phyloP scores from a whole-genome alignment of 176 grass and related monocot genomes.

The Rhynchospora tenuis region DNA sequence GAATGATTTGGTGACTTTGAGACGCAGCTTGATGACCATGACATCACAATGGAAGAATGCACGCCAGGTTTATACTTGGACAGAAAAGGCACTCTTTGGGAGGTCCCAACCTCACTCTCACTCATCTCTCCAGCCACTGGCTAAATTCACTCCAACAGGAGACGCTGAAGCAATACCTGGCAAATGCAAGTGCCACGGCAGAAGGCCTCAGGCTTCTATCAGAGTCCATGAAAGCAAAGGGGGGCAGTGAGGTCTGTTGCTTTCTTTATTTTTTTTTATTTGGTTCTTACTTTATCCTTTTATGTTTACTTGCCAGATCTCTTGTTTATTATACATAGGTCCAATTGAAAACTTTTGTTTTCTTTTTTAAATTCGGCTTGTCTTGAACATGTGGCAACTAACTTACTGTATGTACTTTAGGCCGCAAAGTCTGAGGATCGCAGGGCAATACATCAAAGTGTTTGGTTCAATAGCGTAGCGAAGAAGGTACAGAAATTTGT shows the following conservation, averaged over 20 bases:
- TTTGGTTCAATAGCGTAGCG: slow-evolving; percentile 60
- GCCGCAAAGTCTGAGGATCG: slow-evolving; percentile 73
- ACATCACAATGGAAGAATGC: slow-evolving; percentile 13
- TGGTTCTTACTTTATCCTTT: not conserved
- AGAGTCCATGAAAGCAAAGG: slow-evolving; percentile 55
- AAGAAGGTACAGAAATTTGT: slow-evolving; percentile 46
- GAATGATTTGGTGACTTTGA: no score
- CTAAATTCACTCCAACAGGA: slow-evolving; percentile 54
- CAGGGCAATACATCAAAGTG: slow-evolving; percentile 78
- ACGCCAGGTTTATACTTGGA: slow-evolving; percentile 31
- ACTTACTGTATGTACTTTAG: slow-evolving; percentile 26
- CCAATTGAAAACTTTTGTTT: not conserved
- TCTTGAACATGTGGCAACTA: not conserved
- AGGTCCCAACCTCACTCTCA: slow-evolving; percentile 31
- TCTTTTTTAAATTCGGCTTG: not conserved
- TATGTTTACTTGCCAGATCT: not conserved
- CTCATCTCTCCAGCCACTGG: not conserved
- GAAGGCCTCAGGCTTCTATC: slow-evolving; percentile 67
- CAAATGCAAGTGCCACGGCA: slow-evolving; percentile 70
- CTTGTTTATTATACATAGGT: not conserved
- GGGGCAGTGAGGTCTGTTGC: slow-evolving; percentile 64
- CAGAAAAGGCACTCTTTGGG: slow-evolving; percentile 31
- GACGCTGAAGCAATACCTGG: slow-evolving; percentile 81
- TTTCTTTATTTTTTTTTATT: slow-evolving; percentile 10
- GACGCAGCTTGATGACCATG: no score